Evolutionary conservation across 768 basidiomycete species (phyloP).

Genomic region (Podaxis sp.): DNA sequence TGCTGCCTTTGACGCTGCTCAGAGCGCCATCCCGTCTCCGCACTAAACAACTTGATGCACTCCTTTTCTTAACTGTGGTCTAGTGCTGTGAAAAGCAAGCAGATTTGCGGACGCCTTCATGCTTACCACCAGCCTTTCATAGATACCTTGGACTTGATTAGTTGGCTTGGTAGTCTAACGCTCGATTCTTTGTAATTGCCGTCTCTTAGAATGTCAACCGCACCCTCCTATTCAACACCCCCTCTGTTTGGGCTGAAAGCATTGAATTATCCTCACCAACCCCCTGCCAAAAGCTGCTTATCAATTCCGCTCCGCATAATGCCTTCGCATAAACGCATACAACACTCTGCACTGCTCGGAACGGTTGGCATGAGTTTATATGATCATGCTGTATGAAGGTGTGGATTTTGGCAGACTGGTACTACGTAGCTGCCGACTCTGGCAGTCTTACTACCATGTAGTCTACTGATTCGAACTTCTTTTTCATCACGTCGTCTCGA

Average conservation of each 20-base stretch:
- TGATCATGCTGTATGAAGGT: too few relatives aligned
- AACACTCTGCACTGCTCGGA: too few relatives aligned
- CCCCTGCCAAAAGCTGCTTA: too few relatives aligned
- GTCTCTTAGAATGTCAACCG: slow-evolving; percentile 5
- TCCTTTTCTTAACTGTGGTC: neutral
- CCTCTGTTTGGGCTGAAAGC: neutral
- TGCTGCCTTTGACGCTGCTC: slow-evolving; percentile 31
- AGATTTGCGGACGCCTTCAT: neutral
- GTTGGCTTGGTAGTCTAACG: slow-evolving; percentile 7
- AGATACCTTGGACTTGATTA: slow-evolving; percentile 5
- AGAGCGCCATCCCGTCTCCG: slow-evolving; percentile 22
- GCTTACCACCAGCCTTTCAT: neutral
- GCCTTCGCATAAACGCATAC: neutral
- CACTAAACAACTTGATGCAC: neutral
- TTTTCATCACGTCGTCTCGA: neutral
- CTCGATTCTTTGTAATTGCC: slow-evolving; percentile 13
- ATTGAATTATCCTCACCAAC: neutral
- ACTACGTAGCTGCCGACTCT: too few relatives aligned
- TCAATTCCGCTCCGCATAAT: neutral
- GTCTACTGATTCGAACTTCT: too few relatives aligned
- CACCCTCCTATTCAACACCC: neutral
- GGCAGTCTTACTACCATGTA: too few relatives aligned
- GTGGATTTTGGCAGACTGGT: too few relatives aligned
- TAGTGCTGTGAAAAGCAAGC: neutral
- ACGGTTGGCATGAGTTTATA: too few relatives aligned